Evolutionary conservation across 331 rosid genomes (phyloP), one percentile per base, ranked within the genome.

Genomic region (Prunus yedoensis): DNA sequence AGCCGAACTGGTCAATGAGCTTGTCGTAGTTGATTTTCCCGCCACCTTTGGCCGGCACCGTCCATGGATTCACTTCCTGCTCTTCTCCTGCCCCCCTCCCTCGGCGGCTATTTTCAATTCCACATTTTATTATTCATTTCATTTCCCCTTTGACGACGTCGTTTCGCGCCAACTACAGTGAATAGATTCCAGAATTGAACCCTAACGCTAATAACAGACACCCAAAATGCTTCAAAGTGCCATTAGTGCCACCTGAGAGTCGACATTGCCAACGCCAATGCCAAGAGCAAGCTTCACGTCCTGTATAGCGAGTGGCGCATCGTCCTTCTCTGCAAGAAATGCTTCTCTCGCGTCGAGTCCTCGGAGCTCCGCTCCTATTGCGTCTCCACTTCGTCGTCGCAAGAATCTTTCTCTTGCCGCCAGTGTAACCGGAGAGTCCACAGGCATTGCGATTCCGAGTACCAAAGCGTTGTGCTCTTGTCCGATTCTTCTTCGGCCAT

Each of bases 1-100:
- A 95, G 3, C 97, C 99, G 65, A 95, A 95, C 38, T 91, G 91
- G 62, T 90, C 99, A 35, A 95, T 87, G 77, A 92, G 96, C 77
- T 95, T 90, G 74, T 90, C 97, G 71, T 95, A 92, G 70, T 95
- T 94, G 65, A 95, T 89, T 77, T 89, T 92, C 30, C 90, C 91
- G 16, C 92, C 93, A 18, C 82, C 91, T 76, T 90, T 90, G 50
- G 90, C 88, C 1, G 89, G 66, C 18, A 94, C 97, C 63, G 88
- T 86, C 99, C 99, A 92, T 70, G 99, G 97, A 77, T 74, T 92
- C 30, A 92, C 92, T 1, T 88, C 81, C 65, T 95, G 97, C 41
- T 65, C 35, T 3, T 66, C 54, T 17, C 80, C 23, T 32, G 35
- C 76, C 3, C 79, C 3, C 73, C 9, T 14, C 59, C 14, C 35